These are phyloP conservation scores for Beta vulgaris DNA, from an alignment of 148 eudicot genomes.

Conservation along the genomic window DNA sequence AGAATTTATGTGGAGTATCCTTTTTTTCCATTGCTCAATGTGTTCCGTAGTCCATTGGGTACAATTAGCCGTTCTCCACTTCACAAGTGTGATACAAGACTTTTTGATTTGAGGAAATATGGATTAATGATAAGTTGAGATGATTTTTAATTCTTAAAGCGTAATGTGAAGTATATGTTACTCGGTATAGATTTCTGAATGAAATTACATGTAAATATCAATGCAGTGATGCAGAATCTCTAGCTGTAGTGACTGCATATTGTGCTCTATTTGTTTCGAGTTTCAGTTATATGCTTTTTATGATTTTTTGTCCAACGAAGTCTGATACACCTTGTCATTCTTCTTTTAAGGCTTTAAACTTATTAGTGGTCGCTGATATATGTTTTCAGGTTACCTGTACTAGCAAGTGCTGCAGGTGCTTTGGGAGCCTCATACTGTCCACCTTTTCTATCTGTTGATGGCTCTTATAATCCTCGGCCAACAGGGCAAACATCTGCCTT, in stretches of 20 bases:
- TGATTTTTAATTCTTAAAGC: background rate
- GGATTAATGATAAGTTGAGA: background rate
- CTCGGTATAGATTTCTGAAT: background rate
- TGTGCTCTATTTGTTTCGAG: background rate
- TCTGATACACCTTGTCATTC: background rate
- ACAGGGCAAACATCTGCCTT: slow-evolving; percentile 67
- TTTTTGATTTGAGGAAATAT: background rate
- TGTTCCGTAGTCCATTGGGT: background rate
- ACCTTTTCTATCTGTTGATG: slow-evolving; percentile 76
- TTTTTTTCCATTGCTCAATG: background rate
- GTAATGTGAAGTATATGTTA: background rate
- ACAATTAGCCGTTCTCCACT: too few species aligned
- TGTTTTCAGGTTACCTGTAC: slow-evolving; percentile 69
- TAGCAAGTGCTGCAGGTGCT: slow-evolving; percentile 90
- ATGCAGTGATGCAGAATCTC: background rate
- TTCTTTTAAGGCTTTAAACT: background rate
- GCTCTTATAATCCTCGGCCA: slow-evolving; percentile 62
- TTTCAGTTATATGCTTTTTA: background rate
- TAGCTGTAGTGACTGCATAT: background rate
- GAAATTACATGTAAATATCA: background rate
- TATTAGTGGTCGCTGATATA: background rate
- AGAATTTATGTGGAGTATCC: background rate
- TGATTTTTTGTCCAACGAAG: background rate
- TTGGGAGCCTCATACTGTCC: slow-evolving; percentile 71
- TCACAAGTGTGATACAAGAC: background rate